Evolutionary conservation across 75 land plant species (phyloP).

Genomic region (Larix kaempferi): DNA sequence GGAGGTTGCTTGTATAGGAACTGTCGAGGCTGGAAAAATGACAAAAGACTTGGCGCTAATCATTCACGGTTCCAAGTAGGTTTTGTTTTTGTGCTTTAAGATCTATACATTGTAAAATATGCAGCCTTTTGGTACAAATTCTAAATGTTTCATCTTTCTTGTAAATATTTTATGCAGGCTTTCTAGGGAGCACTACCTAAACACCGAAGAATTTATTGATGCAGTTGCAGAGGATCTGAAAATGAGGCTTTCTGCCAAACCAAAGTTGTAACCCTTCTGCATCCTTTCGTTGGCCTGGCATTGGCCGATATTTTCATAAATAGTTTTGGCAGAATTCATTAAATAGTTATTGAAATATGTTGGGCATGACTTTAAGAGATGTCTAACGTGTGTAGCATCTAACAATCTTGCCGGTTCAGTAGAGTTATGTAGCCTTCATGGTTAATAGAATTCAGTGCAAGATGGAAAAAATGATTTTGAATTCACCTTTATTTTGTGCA

Average conservation of each 20-base stretch:
- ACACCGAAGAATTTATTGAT: slow-evolving; percentile 77
- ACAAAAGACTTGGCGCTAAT: slow-evolving; percentile 92
- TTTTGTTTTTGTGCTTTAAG: neutral
- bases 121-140: neutral
- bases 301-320: neutral
- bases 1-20: slow-evolving; percentile 81
- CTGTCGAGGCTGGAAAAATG: slow-evolving; percentile 91
- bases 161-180: slow-evolving; percentile 32
- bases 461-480: neutral
- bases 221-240: slow-evolving; percentile 61
- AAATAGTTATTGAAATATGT: too few relatives aligned
- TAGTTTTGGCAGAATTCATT: too few relatives aligned
- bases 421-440: neutral
- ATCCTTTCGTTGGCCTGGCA: neutral
- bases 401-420: neutral
- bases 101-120: neutral
- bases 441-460: neutral
- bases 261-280: slow-evolving; percentile 31
- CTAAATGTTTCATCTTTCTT: neutral
- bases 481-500: neutral
- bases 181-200: slow-evolving; percentile 42
- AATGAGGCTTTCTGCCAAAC: slow-evolving; percentile 23
- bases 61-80: slow-evolving; percentile 84
- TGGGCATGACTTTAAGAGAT: too few relatives aligned
- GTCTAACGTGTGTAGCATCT: too few relatives aligned